Base-by-base conservation (phyloP, 1,284 basidiomycete species). In the Austroboletus niveus region DNA sequence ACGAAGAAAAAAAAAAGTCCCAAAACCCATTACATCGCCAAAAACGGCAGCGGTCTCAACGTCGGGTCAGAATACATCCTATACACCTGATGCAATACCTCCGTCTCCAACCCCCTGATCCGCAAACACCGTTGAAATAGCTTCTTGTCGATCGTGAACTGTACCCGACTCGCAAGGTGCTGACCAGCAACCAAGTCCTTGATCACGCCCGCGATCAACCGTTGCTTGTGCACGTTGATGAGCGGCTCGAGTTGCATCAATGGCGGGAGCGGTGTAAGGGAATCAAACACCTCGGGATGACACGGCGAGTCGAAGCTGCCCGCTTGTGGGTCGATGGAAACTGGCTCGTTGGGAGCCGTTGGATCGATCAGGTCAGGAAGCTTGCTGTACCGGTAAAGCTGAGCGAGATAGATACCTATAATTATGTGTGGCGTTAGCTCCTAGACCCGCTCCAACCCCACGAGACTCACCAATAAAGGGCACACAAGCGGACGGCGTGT, bases 191-290 rank as follows among this genome's bases (percentile, higher is more conserved):
- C 85, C 45, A 93, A 73, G 11, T 80, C 77, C 64, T 89, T 89
- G 63, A 92, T 85, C 31, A 89, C 82, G 8, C 78, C 78, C 7
- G 92, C 89, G 48, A 91, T 87, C 57, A 84, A 71, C 29, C 92
- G 82, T 64, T 92, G 89, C 69, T 94, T 93, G 69, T 93, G 89
- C 4, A 94, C 82, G 66, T 93, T 94, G 71, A 94, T 88, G 50
- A 94, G 72, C 2, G 90, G 90, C 57, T 90, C 87, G n/a, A 94
- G 78, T 56, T 85, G 80, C 73, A 92, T 84, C n/a, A 77, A 78
- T 0, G 79, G 65, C 0, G 89, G 89, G 10, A 92, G 78, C 2
- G 85, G 79, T 3, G 81, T 75, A 4, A 92, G 77, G 15, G 83
- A 75, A 2, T 79, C 75, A 66, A 92, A 92, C 14, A 90, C 85